Percentiles rank a stretch among this genome's conserved stretches.
These are phyloP conservation scores for Licmophora abbreviata DNA, from an alignment of 108 stramenopile species.

Conservation along the genomic window DNA sequence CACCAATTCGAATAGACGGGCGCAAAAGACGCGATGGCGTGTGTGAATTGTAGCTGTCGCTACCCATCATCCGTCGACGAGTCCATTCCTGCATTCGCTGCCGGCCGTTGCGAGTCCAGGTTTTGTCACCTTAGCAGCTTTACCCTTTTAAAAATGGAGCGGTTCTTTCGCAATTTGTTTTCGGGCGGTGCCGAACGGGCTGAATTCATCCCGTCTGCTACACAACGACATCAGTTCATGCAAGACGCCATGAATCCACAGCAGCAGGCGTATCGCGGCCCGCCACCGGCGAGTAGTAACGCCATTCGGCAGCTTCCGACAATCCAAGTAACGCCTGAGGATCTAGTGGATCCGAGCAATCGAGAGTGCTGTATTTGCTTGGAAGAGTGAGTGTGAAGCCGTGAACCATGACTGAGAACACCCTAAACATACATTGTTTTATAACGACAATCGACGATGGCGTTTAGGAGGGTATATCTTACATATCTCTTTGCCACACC, in stretches of 20 bases:
- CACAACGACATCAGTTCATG: not conserved
- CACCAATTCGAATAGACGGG: no score
- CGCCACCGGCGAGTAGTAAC: constrained; percentile 24
- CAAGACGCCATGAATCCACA: constrained; percentile 3
- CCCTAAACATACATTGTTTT: no score
- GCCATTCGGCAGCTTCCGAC: constrained; percentile 24
- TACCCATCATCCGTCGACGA: no score
- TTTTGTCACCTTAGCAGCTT: not conserved
- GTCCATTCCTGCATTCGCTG: no score
- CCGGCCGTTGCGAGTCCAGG: no score
- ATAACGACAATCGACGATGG: no score
- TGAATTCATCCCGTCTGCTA: not conserved
- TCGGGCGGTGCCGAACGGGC: not conserved
- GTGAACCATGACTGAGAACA: no score
- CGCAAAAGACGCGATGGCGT: no score
- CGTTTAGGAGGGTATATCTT: no score
- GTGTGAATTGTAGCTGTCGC: no score
- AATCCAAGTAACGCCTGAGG: constrained; percentile 41
- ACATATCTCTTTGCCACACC: no score
- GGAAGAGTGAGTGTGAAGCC: constrained; percentile 29
- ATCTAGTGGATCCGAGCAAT: constrained; percentile 55
- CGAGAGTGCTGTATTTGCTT: constrained; percentile 80
- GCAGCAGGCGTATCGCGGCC: constrained; percentile 3
- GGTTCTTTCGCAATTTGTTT: not conserved
- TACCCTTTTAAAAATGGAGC: not conserved